Evolutionary conservation across 331 rosid genomes (phyloP).

Genomic region (Acacia pycnantha): DNA sequence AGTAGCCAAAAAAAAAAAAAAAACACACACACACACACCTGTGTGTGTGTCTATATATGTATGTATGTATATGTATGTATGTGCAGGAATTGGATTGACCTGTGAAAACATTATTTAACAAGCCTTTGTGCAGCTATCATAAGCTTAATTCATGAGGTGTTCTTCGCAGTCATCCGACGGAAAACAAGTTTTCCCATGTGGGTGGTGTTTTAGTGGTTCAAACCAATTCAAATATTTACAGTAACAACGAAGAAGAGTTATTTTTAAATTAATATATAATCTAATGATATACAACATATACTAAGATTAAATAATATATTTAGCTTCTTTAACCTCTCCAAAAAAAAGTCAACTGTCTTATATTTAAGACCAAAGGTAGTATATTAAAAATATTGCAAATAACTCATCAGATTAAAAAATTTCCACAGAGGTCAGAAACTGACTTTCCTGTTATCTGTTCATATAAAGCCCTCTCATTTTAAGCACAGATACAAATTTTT

Average conservation of each 20-base stretch:
- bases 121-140: not conserved
- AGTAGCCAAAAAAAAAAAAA: too few species aligned
- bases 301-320: too few species aligned
- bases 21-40: too few species aligned
- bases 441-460: not conserved
- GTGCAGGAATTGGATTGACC: not conserved
- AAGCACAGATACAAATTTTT: not conserved
- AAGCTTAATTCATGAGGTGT: not conserved
- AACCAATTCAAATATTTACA: not conserved
- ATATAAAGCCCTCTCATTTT: too few species aligned
- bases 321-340: too few species aligned
- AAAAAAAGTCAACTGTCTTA: too few species aligned
- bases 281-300: too few species aligned
- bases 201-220: not conserved
- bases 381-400: not conserved
- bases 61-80: too few species aligned
- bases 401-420: not conserved
- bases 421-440: not conserved
- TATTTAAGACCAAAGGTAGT: too few species aligned
- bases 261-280: too few species aligned
- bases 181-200: not conserved
- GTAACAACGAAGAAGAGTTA: not conserved
- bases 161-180: not conserved
- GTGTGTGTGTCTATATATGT: too few species aligned
- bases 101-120: not conserved